Base-by-base conservation (phyloP, 2,329 filamentous ascomycete species). In the Myriosclerotinia scirpicola region DNA sequence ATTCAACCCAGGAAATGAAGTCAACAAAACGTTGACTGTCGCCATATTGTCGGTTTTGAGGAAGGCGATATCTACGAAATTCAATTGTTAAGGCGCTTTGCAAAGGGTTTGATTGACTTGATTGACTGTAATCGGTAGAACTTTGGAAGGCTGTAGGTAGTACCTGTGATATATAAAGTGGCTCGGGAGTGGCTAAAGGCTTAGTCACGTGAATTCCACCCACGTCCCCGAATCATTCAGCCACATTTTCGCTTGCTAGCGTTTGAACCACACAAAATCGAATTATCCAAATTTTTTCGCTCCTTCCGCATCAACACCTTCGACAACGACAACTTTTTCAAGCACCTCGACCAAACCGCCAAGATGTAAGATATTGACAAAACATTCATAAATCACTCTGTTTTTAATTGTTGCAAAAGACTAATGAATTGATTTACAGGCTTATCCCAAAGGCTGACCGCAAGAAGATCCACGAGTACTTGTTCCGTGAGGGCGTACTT, bases 391-490 rank as follows among this genome's bases (percentile, higher is more conserved):
- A 26, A 26, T 2, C 14, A 52, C 44, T 20, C 15, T 36, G 8
- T 22, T 15, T 22, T 15, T 20, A 26, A 36, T 8, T 36, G 7
- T 52, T 42, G 34, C 55, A 60, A 44, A 34, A 59, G 59, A 42
- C 60, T 54, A 65, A 54, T 54, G 2, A 30, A 70, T 69, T 80
- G 82, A 81, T 81, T 82, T 80, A 81, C 86, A 93, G 90, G 95
- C 90, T 99, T 87, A 99, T 99, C 83, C 95, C 95, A 82, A 98
- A 98, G 90, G 91, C 92, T 83, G 95, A 99, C 87, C 93, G 96
- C 87, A 99, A 99, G 92, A 92, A 93, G 90, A 98, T 99, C 85
- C 95, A 99, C 89, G 94, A 90, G 90, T 96, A 94, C 90, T 92
- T 99, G 88, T 96, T 97, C 90, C 90, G 90, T 79, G 91, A 90